Evolutionary conservation across 179 eudicot species (phyloP).

Genomic region (Drosera spatulata): DNA sequence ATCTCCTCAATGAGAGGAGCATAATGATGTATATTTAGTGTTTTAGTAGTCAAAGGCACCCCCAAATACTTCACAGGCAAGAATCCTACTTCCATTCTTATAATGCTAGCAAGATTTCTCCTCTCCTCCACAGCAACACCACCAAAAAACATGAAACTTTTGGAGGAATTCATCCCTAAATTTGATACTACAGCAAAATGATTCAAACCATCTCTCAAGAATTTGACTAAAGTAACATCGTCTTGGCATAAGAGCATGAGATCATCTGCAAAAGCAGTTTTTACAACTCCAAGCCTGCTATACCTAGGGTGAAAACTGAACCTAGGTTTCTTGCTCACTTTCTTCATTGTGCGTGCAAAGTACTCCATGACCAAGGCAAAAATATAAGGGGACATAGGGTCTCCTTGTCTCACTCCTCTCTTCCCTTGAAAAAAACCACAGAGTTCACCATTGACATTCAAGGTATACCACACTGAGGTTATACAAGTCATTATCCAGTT

Average conservation of each 20-base stretch:
- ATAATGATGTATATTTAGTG: not conserved
- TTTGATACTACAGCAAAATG: too few relatives aligned
- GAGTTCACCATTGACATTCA: not conserved
- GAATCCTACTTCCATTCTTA: too few relatives aligned
- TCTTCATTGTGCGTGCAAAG: not conserved
- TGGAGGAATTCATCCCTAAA: too few relatives aligned
- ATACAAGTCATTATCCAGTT: not conserved
- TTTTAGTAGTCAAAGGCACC: too few relatives aligned
- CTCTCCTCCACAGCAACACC: too few relatives aligned
- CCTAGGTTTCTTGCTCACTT: not conserved
- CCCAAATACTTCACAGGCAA: too few relatives aligned
- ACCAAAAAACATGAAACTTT: too few relatives aligned
- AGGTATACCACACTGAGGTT: not conserved
- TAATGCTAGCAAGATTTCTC: too few relatives aligned
- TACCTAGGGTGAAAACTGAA: not conserved
- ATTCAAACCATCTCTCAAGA: too few relatives aligned
- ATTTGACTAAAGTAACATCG: too few relatives aligned
- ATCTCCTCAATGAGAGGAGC: not conserved
- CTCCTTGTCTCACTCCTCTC: not conserved
- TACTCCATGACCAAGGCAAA: not conserved
- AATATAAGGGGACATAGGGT: not conserved
- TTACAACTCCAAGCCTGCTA: not conserved
- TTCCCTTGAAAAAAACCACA: not conserved
- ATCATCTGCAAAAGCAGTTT: too few relatives aligned
- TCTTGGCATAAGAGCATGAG: too few relatives aligned